Base-by-base conservation (phyloP, 179 eudicot genomes). In the Actinidia arguta region DNA sequence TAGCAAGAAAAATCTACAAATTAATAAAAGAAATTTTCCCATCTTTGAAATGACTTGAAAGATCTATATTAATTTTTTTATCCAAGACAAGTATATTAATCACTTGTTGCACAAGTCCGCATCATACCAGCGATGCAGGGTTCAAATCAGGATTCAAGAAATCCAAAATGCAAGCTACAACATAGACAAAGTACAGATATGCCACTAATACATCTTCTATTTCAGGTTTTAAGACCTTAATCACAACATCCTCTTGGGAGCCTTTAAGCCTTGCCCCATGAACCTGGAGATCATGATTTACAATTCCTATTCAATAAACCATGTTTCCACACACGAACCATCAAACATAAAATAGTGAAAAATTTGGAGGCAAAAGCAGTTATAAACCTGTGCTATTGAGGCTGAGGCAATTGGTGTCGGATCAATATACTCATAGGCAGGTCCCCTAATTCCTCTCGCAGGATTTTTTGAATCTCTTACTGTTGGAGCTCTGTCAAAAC, bases 331-430 rank as follows among this genome's bases (percentile, higher is more conserved):
- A 20, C n/a, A 6, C 1, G 14, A 79, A 55, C 67, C 52, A 54
- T 48, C 75, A 79, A 56, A 51, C 62, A 25, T 64, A 69, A 9
- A 50, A 63, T 63, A 50, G 51, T 18, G 39, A 79, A 76, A 56
- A 18, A 42, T 42, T 50, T 48, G 18, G 56, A 44, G 27, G 4
- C 3, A 42, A 79, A 64, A 48, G 78, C n/a, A 39, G 71, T 78
- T 73, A 58, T n/a, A 17, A 83, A 96, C 99, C 98, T 96, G 99
- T 36, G 99, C 99, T 84, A 96, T 92, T 81, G 99, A 96, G 81
- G 99, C 99, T 74, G 98, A 96, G 78, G 99, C 99, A 85, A 96
- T 70, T 73, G 99, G 98, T 24, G 93, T 92, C 44, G 99, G 98
- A 89, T 96, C 98, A 75, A 96, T 89, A 85, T 91, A 96, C 87